Evolutionary conservation across 371 early-diverging fungal species (phyloP), one percentile per base, ranked within the genome.

Genomic region (Phascolomyces articulosus): DNA sequence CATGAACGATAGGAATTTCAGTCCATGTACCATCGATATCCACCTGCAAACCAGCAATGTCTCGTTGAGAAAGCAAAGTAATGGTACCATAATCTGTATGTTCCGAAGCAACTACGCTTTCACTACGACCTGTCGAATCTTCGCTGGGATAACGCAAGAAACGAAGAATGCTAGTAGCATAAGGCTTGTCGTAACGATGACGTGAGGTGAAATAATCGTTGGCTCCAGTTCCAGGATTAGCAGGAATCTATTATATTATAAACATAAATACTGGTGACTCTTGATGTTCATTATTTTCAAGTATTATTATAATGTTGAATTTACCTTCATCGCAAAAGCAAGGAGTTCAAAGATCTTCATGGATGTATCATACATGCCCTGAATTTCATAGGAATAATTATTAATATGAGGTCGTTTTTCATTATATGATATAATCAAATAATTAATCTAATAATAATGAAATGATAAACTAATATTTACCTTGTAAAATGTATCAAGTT

Each of bases 11-110:
- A 3, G 85, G 82, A 8, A 82, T 87, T 10, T 80, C 71, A 0
- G 87, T 71, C 83, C 85, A 90, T 10, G 62, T 49, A 20, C 23
- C 29, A 24, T 71, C 65, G 24, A 28, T 48, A 15, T 73, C 68
- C 8, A 89, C 82, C 58, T 90, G 85, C 4, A 90, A 76, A 11
- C 91, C 89, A n/a, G 74, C 74, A 51, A 82, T 78, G 27, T 83
- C 81, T 63, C 82, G 77, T 63, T 87, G 87, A 67, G 87, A 85
- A 44, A 89, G 66, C 23, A 90, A 60, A 4, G 91, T 89, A 24
- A 87, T 59, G 6, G 79, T 71, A 10, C 89, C 89, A 65, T 86
- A 89, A 66, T 89, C 89, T 2, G 86, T 74, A 53, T 85, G 83
- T 10, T 57, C 48, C 1, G 55, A 57, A n/a, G 58, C 31, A 21